A percentile compares a stretch with the other conserved stretches of the same genome.
phyloP scores from a whole-genome alignment of 345 rosid species.

The Sonneratia caseolaris region DNA sequence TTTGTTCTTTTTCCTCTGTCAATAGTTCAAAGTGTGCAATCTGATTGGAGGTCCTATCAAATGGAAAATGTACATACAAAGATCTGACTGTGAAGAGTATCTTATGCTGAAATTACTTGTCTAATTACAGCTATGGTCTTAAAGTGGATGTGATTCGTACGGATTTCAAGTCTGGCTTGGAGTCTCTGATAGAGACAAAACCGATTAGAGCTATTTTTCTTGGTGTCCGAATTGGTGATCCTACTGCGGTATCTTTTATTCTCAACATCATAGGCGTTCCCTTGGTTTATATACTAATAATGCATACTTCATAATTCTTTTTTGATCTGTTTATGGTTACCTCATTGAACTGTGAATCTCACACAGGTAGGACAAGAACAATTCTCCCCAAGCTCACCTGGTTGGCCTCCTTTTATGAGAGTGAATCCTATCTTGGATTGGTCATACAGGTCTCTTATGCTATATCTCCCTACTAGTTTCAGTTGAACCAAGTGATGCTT shows the following conservation, averaged over 20 bases:
- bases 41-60: neutral
- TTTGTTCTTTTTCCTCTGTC: neutral
- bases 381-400: constrained; percentile 97
- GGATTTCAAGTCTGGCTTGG: constrained; percentile 96
- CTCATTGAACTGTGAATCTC: neutral
- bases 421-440: constrained; percentile 99
- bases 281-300: neutral
- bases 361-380: constrained; percentile 94
- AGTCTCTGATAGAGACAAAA: constrained; percentile 61
- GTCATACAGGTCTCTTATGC: constrained; percentile 69
- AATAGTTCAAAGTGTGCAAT: neutral
- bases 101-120: constrained; percentile 1
- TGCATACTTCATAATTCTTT: too few relatives aligned
- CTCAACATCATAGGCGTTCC: neutral
- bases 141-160: constrained; percentile 66
- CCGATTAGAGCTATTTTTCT: constrained; percentile 95
- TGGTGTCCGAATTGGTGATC: constrained; percentile 98
- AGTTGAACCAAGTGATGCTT: neutral
- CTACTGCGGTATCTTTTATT: constrained; percentile 69
- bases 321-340: neutral
- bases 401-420: constrained; percentile 99
- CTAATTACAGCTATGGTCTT: constrained; percentile 58
- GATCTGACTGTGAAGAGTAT: neutral
- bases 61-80: neutral
- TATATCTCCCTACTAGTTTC: constrained; percentile 5